Percentiles rank a stretch among this genome's conserved stretches.
Conservation (phyloP, 176 grass and related monocot genomes). For the Tillandsia fasciculata region DNA sequence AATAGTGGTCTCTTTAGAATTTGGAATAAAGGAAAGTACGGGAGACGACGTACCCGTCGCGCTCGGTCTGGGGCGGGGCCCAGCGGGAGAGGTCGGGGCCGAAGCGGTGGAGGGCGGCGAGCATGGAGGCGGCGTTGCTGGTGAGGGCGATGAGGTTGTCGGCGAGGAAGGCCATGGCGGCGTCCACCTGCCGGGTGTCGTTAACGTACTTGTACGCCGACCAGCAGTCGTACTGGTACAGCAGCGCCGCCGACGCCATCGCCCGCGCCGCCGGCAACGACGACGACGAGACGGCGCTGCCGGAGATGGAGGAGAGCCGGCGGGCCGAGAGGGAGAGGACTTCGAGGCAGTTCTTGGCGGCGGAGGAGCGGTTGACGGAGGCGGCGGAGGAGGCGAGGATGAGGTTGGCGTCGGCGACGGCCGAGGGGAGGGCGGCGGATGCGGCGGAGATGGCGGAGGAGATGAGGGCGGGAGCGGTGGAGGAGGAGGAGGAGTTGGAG, state of each 20-base stretch:
- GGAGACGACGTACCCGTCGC: slow-evolving; percentile 26
- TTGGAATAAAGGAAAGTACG: too few relatives aligned
- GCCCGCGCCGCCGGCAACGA: slow-evolving; percentile 26
- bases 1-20: too few relatives aligned
- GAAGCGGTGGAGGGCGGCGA: slow-evolving; percentile 61
- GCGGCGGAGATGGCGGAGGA: slow-evolving; percentile 34
- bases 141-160: slow-evolving; percentile 35
- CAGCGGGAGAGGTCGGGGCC: slow-evolving; percentile 48
- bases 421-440: slow-evolving; percentile 33
- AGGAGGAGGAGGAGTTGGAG: neutral
- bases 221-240: slow-evolving; percentile 98
- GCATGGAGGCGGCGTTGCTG: slow-evolving; percentile 71
- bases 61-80: slow-evolving; percentile 75
- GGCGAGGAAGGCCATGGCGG: slow-evolving; percentile 73
- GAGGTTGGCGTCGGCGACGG: slow-evolving; percentile 43
- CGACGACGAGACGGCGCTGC: neutral
- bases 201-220: slow-evolving; percentile 90
- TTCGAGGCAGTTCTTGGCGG: slow-evolving; percentile 84
- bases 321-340: slow-evolving; percentile 42
- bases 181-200: slow-evolving; percentile 43
- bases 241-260: slow-evolving; percentile 48
- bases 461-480: slow-evolving; percentile 42
- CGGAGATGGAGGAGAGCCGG: slow-evolving; percentile 37
- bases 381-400: slow-evolving; percentile 44
- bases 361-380: slow-evolving; percentile 57